Evolutionary conservation across 2,329 filamentous ascomycete species (phyloP), one percentile per base, ranked within the genome.

Genomic region (Paracorniculantispora psalliotae): DNA sequence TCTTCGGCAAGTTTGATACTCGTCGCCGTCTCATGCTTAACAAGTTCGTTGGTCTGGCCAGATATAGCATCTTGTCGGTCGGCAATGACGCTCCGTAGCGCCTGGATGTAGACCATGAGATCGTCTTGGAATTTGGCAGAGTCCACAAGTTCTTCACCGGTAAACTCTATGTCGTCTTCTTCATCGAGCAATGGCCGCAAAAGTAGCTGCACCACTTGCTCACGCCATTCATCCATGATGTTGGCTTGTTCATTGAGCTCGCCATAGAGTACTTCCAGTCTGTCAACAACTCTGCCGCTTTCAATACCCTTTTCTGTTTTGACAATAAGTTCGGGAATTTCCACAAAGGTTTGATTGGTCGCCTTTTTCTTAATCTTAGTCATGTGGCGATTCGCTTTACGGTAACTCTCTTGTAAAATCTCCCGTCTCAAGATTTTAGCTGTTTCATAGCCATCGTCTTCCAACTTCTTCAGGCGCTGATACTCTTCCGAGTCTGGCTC

Each of bases 51-150:
- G n/a, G 79, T 79, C 61, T 91, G 81, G 0, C 93, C 93, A 1
- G 88, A 89, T 17, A 97, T 79, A 28, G 86, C 84, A 63, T 88
- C 85, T 63, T 88, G 85, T 13, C 93, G 86, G 72, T 97, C 92
- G 7, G 90, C 87, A 59, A 94, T 82, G 50, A 88, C 80, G 0
- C 89, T 85, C 61, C 91, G 83, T 28, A 97, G 77, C 9, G 84
- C 86, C 68, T 92, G 86, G 60, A 96, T 88, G 67, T 96, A 96
- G 7, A 90, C 90, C 72, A 93, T 90, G 44, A 97, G 83, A 68
- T 96, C 86, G 62, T 97, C 93, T 73, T 97, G 93, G 48, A 88
- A 82, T 70, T 90, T 90, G 0, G 92, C 91, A 0, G 93, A 96
- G 33, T 90, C 84, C 64, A 91, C 89, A 63, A 96, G 94, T 70